Evolutionary conservation across 1,284 basidiomycete species (phyloP).

Genomic region (Austroboletus niveus): DNA sequence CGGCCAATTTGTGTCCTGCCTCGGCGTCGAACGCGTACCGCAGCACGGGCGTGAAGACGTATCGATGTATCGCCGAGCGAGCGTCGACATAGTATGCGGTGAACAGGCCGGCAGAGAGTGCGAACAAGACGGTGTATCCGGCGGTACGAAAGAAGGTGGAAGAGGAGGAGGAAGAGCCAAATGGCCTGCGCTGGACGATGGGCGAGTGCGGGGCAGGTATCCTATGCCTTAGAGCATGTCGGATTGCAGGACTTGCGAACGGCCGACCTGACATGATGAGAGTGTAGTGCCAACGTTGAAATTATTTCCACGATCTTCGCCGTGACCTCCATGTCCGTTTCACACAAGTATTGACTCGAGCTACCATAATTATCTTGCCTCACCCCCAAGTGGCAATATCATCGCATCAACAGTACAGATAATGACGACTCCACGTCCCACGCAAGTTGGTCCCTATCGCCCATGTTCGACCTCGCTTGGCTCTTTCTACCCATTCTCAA

Average conservation of each 20-base stretch:
- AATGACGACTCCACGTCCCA: no score
- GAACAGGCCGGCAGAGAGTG: constrained; percentile 60
- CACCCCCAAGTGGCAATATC: no score
- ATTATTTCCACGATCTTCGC: no score
- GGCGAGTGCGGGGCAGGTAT: constrained; percentile 5
- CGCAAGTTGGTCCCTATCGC: no score
- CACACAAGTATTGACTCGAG: no score
- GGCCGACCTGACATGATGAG: constrained; percentile 21
- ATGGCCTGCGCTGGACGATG: constrained; percentile 7
- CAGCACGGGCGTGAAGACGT: constrained; percentile 76
- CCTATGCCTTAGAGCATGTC: constrained; percentile 17
- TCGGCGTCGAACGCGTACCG: constrained; percentile 79
- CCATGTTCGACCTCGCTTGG: constrained; percentile 13
- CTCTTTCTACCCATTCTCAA: constrained; percentile 12
- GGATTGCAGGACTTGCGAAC: constrained; percentile 15
- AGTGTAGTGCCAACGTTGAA: no score
- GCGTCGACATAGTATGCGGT: constrained; percentile 88
- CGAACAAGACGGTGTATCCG: constrained; percentile 40
- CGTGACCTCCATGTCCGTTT: no score
- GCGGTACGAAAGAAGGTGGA: constrained; percentile 27
- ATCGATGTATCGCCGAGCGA: constrained; percentile 82
- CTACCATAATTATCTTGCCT: no score
- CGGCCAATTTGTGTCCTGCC: constrained; percentile 81
- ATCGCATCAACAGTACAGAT: no score
- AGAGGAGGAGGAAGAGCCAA: constrained; percentile 19